These are phyloP conservation scores for Pneumocystis carinii DNA, from an alignment of 1,139 yeast species.

Conservation along the genomic window DNA sequence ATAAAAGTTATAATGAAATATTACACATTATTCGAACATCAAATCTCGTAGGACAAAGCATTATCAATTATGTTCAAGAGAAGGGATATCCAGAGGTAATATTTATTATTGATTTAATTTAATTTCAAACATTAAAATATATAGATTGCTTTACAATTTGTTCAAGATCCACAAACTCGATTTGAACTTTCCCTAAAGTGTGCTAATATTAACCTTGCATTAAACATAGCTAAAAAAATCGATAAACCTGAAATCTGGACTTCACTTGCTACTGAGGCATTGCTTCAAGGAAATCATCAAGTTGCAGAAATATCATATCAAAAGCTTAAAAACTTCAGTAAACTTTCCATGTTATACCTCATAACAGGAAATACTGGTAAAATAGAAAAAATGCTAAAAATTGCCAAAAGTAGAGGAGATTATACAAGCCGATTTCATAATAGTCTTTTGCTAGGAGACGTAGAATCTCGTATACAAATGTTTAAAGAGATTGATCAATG, in stretches of 20 bases:
- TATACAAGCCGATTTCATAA: conserved; percentile 68
- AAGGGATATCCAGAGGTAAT: conserved; percentile 71
- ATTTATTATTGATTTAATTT: conserved; percentile 20
- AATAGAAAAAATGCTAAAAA: conserved; percentile 67
- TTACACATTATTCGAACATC: conserved; percentile 76
- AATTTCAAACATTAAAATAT: conserved; percentile 14
- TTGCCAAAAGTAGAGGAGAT: conserved; percentile 84
- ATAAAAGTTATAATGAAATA: conserved; percentile 82
- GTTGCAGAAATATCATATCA: conserved; percentile 81
- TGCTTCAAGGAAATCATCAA: conserved; percentile 74
- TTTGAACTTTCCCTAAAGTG: conserved; percentile 92
- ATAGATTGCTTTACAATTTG: conserved; percentile 73
- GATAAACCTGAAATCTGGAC: conserved; percentile 64
- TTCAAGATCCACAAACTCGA: conserved; percentile 88
- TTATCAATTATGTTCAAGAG: conserved; percentile 85
- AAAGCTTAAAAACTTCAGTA: conserved; percentile 72
- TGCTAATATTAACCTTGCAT: conserved; percentile 76
- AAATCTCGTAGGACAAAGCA: conserved; percentile 90
- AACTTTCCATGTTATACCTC: conserved; percentile 74
- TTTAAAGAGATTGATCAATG: conserved; percentile 62
- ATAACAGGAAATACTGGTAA: conserved; percentile 66
- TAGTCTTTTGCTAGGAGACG: conserved; percentile 60
- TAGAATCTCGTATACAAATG: conserved; percentile 59
- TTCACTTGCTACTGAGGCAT: conserved; percentile 69
- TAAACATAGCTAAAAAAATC: conserved; percentile 70